phyloP scores from a whole-genome alignment of 2,329 filamentous ascomycete species.

The Hypoxylon sp. region DNA sequence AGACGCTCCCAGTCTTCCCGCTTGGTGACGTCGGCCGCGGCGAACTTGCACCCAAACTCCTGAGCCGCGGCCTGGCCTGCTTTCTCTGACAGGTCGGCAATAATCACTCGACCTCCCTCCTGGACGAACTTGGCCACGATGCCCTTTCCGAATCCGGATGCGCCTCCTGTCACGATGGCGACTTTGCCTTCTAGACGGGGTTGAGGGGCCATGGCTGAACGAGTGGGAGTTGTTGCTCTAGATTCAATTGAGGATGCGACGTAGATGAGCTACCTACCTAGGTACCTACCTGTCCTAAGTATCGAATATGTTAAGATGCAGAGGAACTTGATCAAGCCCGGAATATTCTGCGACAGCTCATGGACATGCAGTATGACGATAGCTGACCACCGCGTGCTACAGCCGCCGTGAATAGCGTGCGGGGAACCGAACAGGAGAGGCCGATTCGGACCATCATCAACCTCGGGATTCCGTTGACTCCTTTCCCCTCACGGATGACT shows the following conservation, averaged over 20 bases:
- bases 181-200: slow-evolving; percentile 52
- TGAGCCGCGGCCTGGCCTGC: slow-evolving; percentile 58
- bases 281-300: too few species aligned
- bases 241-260: neutral
- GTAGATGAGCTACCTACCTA: neutral
- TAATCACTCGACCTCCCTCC: slow-evolving; percentile 68
- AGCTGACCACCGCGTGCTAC: neutral
- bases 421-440: slow-evolving; percentile 22
- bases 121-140: slow-evolving; percentile 66
- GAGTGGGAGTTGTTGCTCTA: neutral
- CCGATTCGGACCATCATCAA: slow-evolving; percentile 21
- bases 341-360: neutral
- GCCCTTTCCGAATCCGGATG: slow-evolving; percentile 69
- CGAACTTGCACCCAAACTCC: slow-evolving; percentile 54
- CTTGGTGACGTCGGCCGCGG: slow-evolving; percentile 59
- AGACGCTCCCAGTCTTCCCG: slow-evolving; percentile 61
- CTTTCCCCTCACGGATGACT: neutral
- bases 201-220: slow-evolving; percentile 27
- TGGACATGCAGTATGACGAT: neutral
- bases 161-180: slow-evolving; percentile 60
- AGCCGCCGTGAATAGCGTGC: slow-evolving; percentile 26
- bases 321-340: too few species aligned
- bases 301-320: neutral
- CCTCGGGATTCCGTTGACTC: slow-evolving; percentile 13
- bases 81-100: slow-evolving; percentile 66